Evolutionary conservation across 2,329 filamentous ascomycete genomes (phyloP).

Genomic region (Fusarium brachygibbosum): DNA sequence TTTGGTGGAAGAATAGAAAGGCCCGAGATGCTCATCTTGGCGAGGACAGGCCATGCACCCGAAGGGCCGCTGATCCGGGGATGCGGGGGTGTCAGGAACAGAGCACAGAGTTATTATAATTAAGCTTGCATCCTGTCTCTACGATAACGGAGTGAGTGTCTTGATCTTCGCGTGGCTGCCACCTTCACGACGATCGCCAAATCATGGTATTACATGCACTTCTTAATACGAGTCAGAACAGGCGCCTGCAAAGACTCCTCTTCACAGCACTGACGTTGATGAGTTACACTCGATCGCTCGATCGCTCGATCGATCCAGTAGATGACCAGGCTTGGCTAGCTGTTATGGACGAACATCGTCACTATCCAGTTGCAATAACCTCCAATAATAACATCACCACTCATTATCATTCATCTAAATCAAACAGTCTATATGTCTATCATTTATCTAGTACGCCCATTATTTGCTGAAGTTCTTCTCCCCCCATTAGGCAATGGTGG

Average conservation of each 20-base stretch:
- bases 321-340: background rate
- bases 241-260: background rate
- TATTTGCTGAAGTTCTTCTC: constrained; percentile 48
- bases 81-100: constrained; percentile 13
- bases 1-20: background rate
- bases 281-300: background rate
- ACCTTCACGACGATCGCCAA: background rate
- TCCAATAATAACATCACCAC: background rate
- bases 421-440: constrained; percentile 13
- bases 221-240: constrained; percentile 10
- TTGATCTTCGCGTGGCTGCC: background rate
- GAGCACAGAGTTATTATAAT: background rate
- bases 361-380: background rate
- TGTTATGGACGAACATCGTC: background rate
- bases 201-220: background rate
- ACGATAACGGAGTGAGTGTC: constrained; percentile 2
- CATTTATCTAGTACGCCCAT: constrained; percentile 48
- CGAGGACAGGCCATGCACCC: background rate
- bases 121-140: background rate
- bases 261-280: constrained; percentile 1
- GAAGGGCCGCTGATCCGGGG: constrained; percentile 21
- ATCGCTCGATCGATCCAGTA: background rate
- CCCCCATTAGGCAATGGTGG: constrained; percentile 53
- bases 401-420: constrained; percentile 17
- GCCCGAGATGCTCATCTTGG: background rate